A percentile compares a stretch with the other conserved stretches of the same genome.
Conservation (phyloP, 176 grass and related monocot genomes). For the Canna indica region DNA sequence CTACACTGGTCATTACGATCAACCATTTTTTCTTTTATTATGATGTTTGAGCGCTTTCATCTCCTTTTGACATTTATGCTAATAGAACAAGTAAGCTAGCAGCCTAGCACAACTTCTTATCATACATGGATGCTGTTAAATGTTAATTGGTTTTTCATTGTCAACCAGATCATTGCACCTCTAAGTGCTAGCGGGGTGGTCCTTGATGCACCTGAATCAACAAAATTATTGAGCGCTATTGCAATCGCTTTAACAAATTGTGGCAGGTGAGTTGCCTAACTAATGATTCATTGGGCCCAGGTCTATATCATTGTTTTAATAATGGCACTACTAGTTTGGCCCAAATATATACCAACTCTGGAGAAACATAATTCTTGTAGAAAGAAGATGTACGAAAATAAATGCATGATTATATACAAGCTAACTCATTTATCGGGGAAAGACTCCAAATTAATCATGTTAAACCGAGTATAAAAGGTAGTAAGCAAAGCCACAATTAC, state of each 20-base stretch:
- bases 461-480: no score
- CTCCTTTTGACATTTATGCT: background rate
- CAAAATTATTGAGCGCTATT: conserved; percentile 91
- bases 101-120: background rate
- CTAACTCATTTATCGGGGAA: no score
- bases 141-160: conserved; percentile 23
- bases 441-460: no score
- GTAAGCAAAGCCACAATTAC: no score
- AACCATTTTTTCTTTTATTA: background rate
- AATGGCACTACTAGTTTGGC: background rate
- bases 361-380: background rate
- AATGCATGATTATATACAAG: background rate
- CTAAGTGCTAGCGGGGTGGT: conserved; percentile 84
- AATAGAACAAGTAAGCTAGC: background rate
- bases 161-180: conserved; percentile 71
- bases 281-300: background rate
- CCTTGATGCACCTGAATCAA: conserved; percentile 93
- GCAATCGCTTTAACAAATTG: conserved; percentile 94
- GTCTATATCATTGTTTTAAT: background rate
- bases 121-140: background rate
- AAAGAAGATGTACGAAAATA: background rate
- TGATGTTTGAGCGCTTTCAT: background rate
- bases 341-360: background rate
- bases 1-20: background rate
- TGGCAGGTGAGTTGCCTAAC: conserved; percentile 49